Evolutionary conservation across 805 yeast genomes (phyloP), one percentile per base, ranked within the genome.

Genomic region (Ogataea methanolica): DNA sequence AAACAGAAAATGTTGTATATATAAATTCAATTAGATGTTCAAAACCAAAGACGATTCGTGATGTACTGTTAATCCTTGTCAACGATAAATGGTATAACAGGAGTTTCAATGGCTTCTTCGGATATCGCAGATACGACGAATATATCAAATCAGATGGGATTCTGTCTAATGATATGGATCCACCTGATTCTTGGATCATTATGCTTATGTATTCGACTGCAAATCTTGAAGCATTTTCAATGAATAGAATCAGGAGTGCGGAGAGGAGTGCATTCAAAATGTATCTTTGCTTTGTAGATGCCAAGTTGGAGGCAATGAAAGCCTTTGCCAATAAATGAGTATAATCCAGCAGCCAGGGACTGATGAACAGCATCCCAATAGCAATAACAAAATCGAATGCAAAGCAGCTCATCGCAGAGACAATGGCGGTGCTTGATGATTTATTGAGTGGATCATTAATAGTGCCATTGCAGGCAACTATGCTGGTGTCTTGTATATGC

Each of bases 281-380:
- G 33, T 59, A 57, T 42, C 64, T 52, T 41, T 59, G 53, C 42
- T 53, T 58, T 6, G 63, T 53, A 1, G 70, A 64, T 0, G 69
- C 63, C 21, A 68, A 39, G 23, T 54, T 64, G 14, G 69, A 58
- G 1, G 70, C 70, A n/a, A 68, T 54, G 36, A 63, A 54, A 0
- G 70, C 62, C 49, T 66, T 67, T 6, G 70, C 63, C 33, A 66
- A 49, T 11, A 67, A 33, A 37, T 60, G 57, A 2, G 58, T 43
- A 38, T 59, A 65, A 34, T 60, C 62, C 12, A 62, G 52, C 2
- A 56, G n/a, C 3, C 54, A 52, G 1, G 69, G 67, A 29, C 49
- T 50, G 2, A 57, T 40, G 12, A 57, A 21, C 14, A 62, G 46
- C 26, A 61, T 33, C 15, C 41, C 15, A 0, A 52, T 11, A 34